Base-by-base conservation (phyloP, 176 grass and related monocot genomes). In the Eleusine indica region DNA sequence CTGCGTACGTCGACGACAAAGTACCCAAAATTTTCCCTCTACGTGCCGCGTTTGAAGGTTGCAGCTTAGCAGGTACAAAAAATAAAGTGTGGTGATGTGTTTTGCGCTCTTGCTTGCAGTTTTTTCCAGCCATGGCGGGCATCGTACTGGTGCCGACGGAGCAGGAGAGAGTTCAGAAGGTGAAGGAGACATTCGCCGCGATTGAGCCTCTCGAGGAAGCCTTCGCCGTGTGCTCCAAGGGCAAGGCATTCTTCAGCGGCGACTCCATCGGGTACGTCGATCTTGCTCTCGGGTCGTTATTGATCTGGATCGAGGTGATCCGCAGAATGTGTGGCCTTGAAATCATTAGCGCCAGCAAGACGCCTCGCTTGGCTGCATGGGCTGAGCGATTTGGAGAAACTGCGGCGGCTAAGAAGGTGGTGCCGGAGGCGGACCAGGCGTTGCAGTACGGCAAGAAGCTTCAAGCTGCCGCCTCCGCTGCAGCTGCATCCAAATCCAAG, bases 1-100 rank as follows among this genome's bases (percentile, higher is more conserved):
- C 88, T 28, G 83, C 82, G 58, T 95, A 66, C 78, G 82, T 90
- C 28, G 90, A 95, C 54, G 88, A 92, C 22, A 92, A 95, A 35
- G 77, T 89, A 64, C n/a, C 80, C 9, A 35, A 80, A 2, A 70
- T 70, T 63, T 63, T 29, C 13, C 10, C 9, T 63, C 9, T 29
- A 10, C 29, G 7, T 58, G 56, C 22, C 3, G 32, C 2, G 32
- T 32, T 32, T 32, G 32, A 1, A 32, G 3, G 22, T 21, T 88
- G 25, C 74, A 88, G 75, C 19, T 58, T 70, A 83, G 77, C 7
- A 0, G 53, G 62, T 29, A 77, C 51, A 32, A 11, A n/a, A 71
- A 68, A 37, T 53, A 21, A 57, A 21, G 16, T 7, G 32, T 32
- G 32, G 32, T n/a, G 53, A 19, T n/a, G 19, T 58, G 6, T 58